Base-by-base conservation (phyloP, 441 rosid genomes). In the Rhodomyrtus psidioides region DNA sequence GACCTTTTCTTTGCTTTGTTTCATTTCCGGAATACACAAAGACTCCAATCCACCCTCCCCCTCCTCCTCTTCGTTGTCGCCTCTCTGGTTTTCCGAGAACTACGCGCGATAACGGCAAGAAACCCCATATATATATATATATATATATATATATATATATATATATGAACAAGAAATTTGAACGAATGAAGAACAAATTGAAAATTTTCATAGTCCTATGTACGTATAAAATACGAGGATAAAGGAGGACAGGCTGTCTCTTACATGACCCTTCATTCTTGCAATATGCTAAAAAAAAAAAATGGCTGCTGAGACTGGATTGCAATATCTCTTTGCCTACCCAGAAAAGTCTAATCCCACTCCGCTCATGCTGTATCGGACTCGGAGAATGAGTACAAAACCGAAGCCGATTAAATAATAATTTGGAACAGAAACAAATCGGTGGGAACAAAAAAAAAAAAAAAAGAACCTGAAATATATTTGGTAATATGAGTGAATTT, bases 101-200 rank as follows among this genome's bases (percentile, higher is more conserved):
- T 28, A 28, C 24, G 12, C 24, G 12, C 42, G 49, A 42, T 21
- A 12, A 1, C 49, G 4, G 15, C 79, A 0, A 34, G 79, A 12
- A 39, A 39, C 4, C 17, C 15, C 7, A 0, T 2, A 1, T 0
- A n/a, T n/a, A n/a, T n/a, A n/a, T n/a, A n/a, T n/a, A n/a, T n/a
- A n/a, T n/a, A n/a, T n/a, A n/a, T n/a, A n/a, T n/a, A n/a, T n/a
- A n/a, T n/a, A n/a, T n/a, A n/a, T n/a, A n/a, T n/a, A n/a, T n/a
- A n/a, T n/a, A n/a, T n/a, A n/a, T n/a, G n/a, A n/a, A n/a, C n/a
- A n/a, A n/a, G n/a, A n/a, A 39, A 70, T 70, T 39, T 21, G 79
- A 39, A 39, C 51, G n/a, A 0, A 70, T 12, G n/a, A 70, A 21
- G 49, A 70, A 39, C 16, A 21, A 21, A 34, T 39, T 7, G 79